Evolutionary conservation across 306 rosid genomes (phyloP), one percentile per base, ranked within the genome.

Genomic region (Castanospermum australe): DNA sequence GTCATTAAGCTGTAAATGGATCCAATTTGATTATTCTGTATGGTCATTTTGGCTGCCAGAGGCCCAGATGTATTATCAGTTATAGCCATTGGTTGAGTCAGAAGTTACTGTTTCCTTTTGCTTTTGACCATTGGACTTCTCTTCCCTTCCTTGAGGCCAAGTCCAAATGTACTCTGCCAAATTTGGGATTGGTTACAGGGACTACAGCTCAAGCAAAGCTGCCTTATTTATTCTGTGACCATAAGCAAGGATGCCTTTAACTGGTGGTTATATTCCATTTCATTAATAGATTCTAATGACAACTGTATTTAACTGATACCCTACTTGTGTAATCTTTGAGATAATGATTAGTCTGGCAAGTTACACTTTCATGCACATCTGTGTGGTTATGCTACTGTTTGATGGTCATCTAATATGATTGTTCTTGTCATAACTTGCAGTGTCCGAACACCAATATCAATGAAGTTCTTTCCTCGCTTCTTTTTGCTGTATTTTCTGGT

Each of bases 401-500:
- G 66, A 50, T 76, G 82, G 52, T 68, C 38, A 56, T 69, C 86
- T 92, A 75, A 87, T 61, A 75, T 81, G 52, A 20, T 83, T 71
- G 61, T 83, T 54, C 47, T 80, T 71, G 51, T 75, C 74, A 24
- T 71, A 33, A 48, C 64, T 78, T 86, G 93, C 98, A 96, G 99
- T 71, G 99, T 93, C 25, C 97, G 99, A 33, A 96, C 99, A 35
- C 99, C 99, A 59, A 93, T 96, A 86, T 96, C 99, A 2, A 96
- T 93, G 99, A 96, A 96, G 91, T 96, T 93, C 87, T 96, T 96
- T 79, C 99, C 99, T 68, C 99, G 98, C 81, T 96, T 96, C 91
- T 93, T 93, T 89, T 85, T 96, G 86, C 88, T 96, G 82, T 96
- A 96, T 83, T 96, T 96, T 84, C 89, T 96, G 80, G 98, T 93